Evolutionary conservation across 805 yeast species (phyloP).

Genomic region (Helenozyma rhizophorensis): DNA sequence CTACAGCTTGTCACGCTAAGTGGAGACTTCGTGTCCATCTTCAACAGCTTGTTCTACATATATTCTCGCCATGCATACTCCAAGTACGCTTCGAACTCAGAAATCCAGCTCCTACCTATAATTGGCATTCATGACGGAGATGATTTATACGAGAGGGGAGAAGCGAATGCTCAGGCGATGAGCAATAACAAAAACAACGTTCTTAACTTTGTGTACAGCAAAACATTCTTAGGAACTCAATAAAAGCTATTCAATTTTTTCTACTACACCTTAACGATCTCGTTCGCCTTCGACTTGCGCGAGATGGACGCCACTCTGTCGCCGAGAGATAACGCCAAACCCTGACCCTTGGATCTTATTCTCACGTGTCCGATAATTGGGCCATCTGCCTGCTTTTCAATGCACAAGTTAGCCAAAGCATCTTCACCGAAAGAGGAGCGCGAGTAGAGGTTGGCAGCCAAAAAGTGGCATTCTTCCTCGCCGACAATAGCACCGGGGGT

Average conservation of each 20-base stretch:
- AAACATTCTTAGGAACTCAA: neutral
- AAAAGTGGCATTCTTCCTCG: slow-evolving; percentile 83
- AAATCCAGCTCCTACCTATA: slow-evolving; percentile 7
- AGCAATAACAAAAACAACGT: slow-evolving; percentile 2
- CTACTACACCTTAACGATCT: slow-evolving; percentile 10
- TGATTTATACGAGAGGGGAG: neutral
- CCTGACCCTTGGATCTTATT: slow-evolving; percentile 96
- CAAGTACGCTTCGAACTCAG: slow-evolving; percentile 7
- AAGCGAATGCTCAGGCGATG: slow-evolving; percentile 1
- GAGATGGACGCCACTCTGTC: slow-evolving; percentile 88
- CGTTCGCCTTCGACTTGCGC: slow-evolving; percentile 34
- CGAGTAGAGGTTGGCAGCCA: slow-evolving; percentile 92
- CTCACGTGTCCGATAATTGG: slow-evolving; percentile 90
- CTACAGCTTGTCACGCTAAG: slow-evolving; percentile 7
- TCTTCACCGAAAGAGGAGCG: slow-evolving; percentile 95
- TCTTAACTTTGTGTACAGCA: slow-evolving; percentile 6
- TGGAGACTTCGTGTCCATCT: slow-evolving; percentile 12
- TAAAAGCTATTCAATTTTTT: neutral
- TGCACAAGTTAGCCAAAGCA: slow-evolving; percentile 91
- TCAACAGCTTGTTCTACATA: slow-evolving; percentile 7
- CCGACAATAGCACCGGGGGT: slow-evolving; percentile 91
- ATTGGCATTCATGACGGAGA: slow-evolving; percentile 11
- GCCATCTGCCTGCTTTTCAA: slow-evolving; percentile 74
- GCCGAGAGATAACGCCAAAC: slow-evolving; percentile 90
- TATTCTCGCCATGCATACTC: slow-evolving; percentile 2